phyloP scores from a whole-genome alignment of 2,329 filamentous ascomycete genomes.

The Monosporascus sp. region DNA sequence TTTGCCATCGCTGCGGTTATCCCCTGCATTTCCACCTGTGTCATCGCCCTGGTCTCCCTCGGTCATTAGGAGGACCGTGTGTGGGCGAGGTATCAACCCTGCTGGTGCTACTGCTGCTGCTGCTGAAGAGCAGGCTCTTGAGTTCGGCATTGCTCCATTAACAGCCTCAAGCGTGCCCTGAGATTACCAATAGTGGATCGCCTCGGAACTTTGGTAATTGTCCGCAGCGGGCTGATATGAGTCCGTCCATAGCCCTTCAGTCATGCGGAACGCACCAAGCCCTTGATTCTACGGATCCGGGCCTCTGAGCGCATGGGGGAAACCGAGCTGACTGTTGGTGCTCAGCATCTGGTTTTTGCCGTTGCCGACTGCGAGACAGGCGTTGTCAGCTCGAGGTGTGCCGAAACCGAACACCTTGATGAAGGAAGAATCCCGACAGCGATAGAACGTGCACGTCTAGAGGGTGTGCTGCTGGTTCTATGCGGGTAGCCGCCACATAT shows the following conservation, averaged over 20 bases:
- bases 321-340: constrained; percentile 18
- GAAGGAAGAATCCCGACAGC: constrained; percentile 32
- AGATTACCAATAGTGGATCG: constrained; percentile 29
- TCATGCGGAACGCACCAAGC: constrained; percentile 36
- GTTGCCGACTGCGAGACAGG: constrained; percentile 30
- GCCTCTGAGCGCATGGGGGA: constrained; percentile 16
- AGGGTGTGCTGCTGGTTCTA: constrained; percentile 14
- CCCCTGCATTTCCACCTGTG: too few species aligned
- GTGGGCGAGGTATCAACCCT: too few species aligned
- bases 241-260: constrained; percentile 27
- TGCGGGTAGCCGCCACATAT: constrained; percentile 30
- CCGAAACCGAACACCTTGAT: constrained; percentile 22
- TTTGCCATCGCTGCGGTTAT: too few species aligned
- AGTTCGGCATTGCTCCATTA: constrained; percentile 21
- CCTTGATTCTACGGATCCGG: constrained; percentile 31
- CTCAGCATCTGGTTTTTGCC: constrained; percentile 36
- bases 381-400: constrained; percentile 24
- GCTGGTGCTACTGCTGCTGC: constrained; percentile 4
- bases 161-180: constrained; percentile 22
- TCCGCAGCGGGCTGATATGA: constrained; percentile 29
- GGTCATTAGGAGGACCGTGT: too few species aligned
- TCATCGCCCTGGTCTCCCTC: too few species aligned
- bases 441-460: constrained; percentile 32
- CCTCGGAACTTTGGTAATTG: constrained; percentile 28
- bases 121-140: constrained; percentile 21